Base-by-base conservation (phyloP, 2,329 filamentous ascomycete genomes). In the Pleurostoma richardsiae region DNA sequence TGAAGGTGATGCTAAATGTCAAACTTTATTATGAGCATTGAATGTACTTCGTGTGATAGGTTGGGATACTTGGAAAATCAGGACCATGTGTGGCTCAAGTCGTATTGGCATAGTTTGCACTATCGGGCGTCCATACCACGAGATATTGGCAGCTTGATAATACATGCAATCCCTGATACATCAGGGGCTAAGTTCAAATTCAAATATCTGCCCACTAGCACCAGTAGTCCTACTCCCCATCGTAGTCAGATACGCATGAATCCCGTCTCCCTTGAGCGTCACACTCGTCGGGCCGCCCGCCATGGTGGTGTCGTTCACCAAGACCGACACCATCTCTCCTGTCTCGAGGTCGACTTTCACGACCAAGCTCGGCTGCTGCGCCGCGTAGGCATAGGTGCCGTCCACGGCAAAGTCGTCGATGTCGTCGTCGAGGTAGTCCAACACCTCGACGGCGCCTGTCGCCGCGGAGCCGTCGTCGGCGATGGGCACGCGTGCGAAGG, bases 401-500 rank as follows among this genome's bases (percentile, higher is more conserved):
- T 48, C 40, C 6, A 48, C 11, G 6, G 31, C 30, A 11, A 48
- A 44, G 39, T 48, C 46, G n/a, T 48, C 46, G 42, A 42, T 44
- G 10, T 41, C 42, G 4, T 44, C 42, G 3, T 42, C 46, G 11
- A 43, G 41, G 5, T 41, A 4, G 8, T 19, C 29, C 28, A 48
- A 28, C 28, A 42, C 10, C 31, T 43, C 46, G 10, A 41, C 42
- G 28, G 42, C 42, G 6, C 42, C 46, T 4, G 42, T 44, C 10
- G 42, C 46, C 10, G 42, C 33, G 39, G 39, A 39, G 39, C 46
- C 46, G 8, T 48, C 31, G 26, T 44, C 42, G 5, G 46, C 44
- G 36, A 52, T 47, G 10, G 49, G 44, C 11, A 52, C 29, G 8
- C 49, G 47, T 11, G 36, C 47, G 26, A 52, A 44, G 33, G 43